These are phyloP conservation scores for Smittium mucronatum DNA, from an alignment of 371 early-diverging fungal genomes.

Conservation along the genomic window DNA sequence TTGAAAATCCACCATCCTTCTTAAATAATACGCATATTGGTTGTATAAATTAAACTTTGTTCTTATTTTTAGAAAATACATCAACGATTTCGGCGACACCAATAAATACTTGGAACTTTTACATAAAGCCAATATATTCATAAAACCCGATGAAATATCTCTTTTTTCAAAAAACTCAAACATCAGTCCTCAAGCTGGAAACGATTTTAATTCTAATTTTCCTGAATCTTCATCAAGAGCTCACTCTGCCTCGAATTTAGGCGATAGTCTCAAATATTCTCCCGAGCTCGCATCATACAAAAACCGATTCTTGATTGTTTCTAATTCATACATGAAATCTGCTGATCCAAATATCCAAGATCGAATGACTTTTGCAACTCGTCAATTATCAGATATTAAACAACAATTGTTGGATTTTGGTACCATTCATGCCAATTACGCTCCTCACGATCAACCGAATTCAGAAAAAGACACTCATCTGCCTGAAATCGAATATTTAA, in stretches of 20 bases:
- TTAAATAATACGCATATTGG: too few relatives aligned
- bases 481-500: not conserved
- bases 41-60: slow-evolving; percentile 48
- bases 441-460: not conserved
- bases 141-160: not conserved
- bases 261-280: not conserved
- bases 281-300: not conserved
- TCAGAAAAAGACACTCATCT: not conserved
- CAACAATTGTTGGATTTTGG: not conserved
- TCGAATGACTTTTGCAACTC: not conserved
- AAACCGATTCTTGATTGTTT: not conserved
- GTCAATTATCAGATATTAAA: not conserved
- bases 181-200: too few relatives aligned
- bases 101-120: not conserved
- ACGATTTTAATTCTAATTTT: not conserved
- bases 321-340: not conserved
- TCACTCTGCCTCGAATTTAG: not conserved
- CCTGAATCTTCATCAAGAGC: not conserved
- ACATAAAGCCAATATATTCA: not conserved
- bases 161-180: not conserved
- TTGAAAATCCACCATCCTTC: too few relatives aligned
- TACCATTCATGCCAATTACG: not conserved
- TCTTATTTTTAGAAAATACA: slow-evolving; percentile 12
- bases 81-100: slow-evolving; percentile 2
- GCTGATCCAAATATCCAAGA: not conserved